A percentile compares a stretch with the other conserved stretches of the same genome.
Evolutionary conservation across 2,329 filamentous ascomycete genomes (phyloP).

Genomic region (Curvularia lunata): DNA sequence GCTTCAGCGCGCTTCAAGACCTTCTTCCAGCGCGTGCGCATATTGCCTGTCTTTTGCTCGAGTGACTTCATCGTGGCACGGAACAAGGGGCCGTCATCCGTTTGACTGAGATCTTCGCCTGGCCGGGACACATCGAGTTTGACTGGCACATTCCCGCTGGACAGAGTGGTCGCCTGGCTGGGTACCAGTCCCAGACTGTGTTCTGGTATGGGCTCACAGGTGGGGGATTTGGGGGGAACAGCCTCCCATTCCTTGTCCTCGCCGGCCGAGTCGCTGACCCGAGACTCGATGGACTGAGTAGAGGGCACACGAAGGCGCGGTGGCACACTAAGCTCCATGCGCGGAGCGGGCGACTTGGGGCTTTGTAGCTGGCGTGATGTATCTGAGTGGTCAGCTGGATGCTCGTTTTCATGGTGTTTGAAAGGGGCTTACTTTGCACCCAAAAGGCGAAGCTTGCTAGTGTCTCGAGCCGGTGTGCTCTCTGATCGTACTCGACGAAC

Average conservation of each 20-base stretch:
- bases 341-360: slow-evolving; percentile 64
- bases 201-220: slow-evolving; percentile 57
- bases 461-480: slow-evolving; percentile 85
- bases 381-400: slow-evolving; percentile 37
- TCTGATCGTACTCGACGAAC: slow-evolving; percentile 97
- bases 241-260: slow-evolving; percentile 50
- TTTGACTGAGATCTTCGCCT: slow-evolving; percentile 77
- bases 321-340: slow-evolving; percentile 74
- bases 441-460: slow-evolving; percentile 94
- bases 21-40: slow-evolving; percentile 94
- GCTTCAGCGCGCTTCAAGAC: slow-evolving; percentile 93
- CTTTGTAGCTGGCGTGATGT: slow-evolving; percentile 49
- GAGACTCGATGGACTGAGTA: slow-evolving; percentile 82
- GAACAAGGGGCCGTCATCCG: slow-evolving; percentile 94
- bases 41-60: slow-evolving; percentile 94
- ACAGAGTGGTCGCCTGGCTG: slow-evolving; percentile 49
- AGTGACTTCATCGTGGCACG: slow-evolving; percentile 94
- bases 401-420: neutral
- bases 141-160: slow-evolving; percentile 53
- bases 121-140: slow-evolving; percentile 91
- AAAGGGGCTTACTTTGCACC: slow-evolving; percentile 72
- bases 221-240: slow-evolving; percentile 55
- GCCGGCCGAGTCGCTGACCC: slow-evolving; percentile 75
- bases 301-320: slow-evolving; percentile 84
- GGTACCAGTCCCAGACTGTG: slow-evolving; percentile 54